A percentile compares a stretch with the other conserved stretches of the same genome.
These are phyloP conservation scores for Petunia secreta DNA, from an alignment of 257 asterid genomes.

Conservation along the genomic window DNA sequence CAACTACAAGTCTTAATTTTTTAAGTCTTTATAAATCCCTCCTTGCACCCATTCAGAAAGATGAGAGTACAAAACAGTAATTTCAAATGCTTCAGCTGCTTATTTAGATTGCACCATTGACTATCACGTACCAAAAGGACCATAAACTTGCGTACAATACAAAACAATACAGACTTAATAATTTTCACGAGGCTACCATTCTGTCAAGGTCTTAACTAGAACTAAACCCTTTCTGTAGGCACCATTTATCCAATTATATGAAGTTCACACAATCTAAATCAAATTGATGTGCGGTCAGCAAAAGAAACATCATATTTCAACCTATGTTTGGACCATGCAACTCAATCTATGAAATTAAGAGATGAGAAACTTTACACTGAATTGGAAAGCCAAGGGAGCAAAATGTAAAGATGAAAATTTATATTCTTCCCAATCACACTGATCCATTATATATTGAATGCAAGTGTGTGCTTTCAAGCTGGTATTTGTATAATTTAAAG, in stretches of 20 bases:
- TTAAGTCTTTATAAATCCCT: background rate
- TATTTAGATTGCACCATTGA: background rate
- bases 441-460: background rate
- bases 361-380: background rate
- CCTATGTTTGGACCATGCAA: conserved; percentile 2
- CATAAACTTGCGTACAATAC: background rate
- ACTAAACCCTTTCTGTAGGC: background rate
- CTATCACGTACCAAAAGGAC: conserved; percentile 9
- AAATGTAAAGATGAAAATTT: background rate
- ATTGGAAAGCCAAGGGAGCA: background rate
- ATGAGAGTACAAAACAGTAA: background rate
- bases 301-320: conserved; percentile 11
- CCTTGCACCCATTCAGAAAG: background rate
- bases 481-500: background rate
- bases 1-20: background rate
- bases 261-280: background rate
- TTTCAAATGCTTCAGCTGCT: conserved; percentile 6
- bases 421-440: background rate
- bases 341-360: conserved; percentile 6
- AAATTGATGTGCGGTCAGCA: background rate
- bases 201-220: conserved; percentile 6
- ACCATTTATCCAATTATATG: background rate
- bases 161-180: background rate
- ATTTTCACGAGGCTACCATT: background rate
- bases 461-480: conserved; percentile 13